Conservation (phyloP, 108 stramenopile genomes). For the Skeletonema potamos region DNA sequence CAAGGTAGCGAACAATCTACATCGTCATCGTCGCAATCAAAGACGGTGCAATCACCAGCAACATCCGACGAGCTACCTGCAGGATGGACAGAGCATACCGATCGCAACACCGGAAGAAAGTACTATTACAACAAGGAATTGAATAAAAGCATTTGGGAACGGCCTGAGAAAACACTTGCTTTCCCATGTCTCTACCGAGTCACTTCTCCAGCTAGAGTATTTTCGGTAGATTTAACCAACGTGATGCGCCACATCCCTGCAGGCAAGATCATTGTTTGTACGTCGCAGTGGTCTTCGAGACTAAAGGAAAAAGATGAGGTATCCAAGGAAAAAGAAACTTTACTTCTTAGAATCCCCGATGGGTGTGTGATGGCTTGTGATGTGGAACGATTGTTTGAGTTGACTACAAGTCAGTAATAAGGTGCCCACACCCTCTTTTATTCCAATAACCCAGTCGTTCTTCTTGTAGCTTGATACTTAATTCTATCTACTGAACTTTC, state of each 20-base stretch:
- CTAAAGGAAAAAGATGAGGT: too few relatives aligned
- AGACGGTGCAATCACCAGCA: neutral
- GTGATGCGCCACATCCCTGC: neutral
- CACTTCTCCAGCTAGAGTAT: neutral
- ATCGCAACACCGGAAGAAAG: constrained; percentile 1
- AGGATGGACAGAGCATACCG: constrained; percentile 9
- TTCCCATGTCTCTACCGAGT: neutral
- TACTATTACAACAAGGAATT: constrained; percentile 22
- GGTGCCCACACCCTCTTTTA: too few relatives aligned
- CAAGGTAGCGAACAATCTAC: neutral
- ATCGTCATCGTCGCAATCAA: neutral
- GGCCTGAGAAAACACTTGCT: neutral
- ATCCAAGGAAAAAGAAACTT: neutral
- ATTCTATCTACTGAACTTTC: too few relatives aligned
- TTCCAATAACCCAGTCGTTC: neutral
- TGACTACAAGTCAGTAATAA: neutral
- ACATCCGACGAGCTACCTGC: neutral
- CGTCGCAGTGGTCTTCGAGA: too few relatives aligned
- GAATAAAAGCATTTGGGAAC: constrained; percentile 15
- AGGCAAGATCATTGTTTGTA: neutral
- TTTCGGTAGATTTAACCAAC: neutral
- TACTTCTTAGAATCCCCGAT: neutral
- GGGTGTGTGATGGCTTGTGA: neutral
- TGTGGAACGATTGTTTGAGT: neutral
- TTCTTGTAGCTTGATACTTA: too few relatives aligned